phyloP scores from a whole-genome alignment of 192 early-diverging fungal genomes.

The Coemansia sp. region DNA sequence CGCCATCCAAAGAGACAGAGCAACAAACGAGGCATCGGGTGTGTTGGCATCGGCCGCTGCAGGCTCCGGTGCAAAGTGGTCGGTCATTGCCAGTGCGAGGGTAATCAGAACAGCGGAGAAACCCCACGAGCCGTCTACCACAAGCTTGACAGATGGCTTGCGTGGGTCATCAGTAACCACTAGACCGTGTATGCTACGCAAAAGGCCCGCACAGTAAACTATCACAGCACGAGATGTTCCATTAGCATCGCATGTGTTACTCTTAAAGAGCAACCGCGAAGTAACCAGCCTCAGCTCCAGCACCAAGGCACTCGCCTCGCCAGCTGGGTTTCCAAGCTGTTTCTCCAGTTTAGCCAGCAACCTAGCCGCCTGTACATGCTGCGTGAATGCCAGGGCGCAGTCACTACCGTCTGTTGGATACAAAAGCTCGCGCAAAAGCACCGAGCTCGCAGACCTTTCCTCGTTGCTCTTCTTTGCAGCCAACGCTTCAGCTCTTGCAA shows the following conservation, averaged over 20 bases:
- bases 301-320: constrained; percentile 8
- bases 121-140: too few relatives aligned
- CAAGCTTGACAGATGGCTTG: too few relatives aligned
- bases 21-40: constrained; percentile 19
- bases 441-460: neutral
- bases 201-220: constrained; percentile 7
- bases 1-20: constrained; percentile 27
- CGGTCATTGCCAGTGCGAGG: constrained; percentile 13
- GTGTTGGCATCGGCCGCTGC: neutral
- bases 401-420: neutral
- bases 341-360: constrained; percentile 18
- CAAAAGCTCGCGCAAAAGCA: neutral
- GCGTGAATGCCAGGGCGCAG: constrained; percentile 14
- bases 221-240: constrained; percentile 9
- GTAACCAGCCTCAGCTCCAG: constrained; percentile 27
- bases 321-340: neutral
- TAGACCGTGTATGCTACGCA: constrained; percentile 8
- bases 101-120: neutral
- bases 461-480: constrained; percentile 1
- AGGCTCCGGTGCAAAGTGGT: constrained; percentile 15
- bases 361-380: constrained; percentile 19
- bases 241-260: neutral
- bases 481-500: constrained; percentile 12
- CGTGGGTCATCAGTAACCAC: neutral
- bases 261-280: constrained; percentile 19